Percentiles rank a stretch among this genome's conserved stretches.
Evolutionary conservation across 371 early-diverging fungal genomes (phyloP).

Genomic region (Mucor saturninus): DNA sequence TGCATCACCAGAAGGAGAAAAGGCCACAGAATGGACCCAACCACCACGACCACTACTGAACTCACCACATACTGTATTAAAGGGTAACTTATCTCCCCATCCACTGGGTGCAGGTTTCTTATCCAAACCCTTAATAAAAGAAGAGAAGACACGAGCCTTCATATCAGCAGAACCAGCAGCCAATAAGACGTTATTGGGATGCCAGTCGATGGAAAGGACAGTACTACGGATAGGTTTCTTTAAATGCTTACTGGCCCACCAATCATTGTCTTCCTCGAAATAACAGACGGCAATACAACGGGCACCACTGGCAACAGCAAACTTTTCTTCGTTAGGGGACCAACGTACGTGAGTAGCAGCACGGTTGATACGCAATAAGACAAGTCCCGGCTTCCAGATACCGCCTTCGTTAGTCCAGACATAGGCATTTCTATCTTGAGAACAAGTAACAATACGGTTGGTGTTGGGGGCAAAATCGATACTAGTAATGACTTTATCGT

Average conservation of each 20-base stretch:
- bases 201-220: conserved; percentile 93
- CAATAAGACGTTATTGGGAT: conserved; percentile 93
- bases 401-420: conserved; percentile 89
- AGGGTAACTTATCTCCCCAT: conserved; percentile 96
- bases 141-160: conserved; percentile 96
- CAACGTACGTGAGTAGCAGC: conserved; percentile 96
- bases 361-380: conserved; percentile 93
- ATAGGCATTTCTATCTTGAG: conserved; percentile 98
- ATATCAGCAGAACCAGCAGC: conserved; percentile 96
- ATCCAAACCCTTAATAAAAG: conserved; percentile 94
- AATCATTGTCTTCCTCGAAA: conserved; percentile 94
- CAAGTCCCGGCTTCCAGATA: conserved; percentile 93
- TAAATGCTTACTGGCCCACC: conserved; percentile 96
- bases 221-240: conserved; percentile 94
- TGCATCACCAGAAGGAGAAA: conserved; percentile 90
- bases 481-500: conserved; percentile 94
- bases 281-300: conserved; percentile 92
- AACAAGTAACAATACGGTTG: conserved; percentile 95
- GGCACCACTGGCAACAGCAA: conserved; percentile 96
- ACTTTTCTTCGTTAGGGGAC: conserved; percentile 97
- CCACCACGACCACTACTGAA: conserved; percentile 81
- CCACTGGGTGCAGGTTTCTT: conserved; percentile 82
- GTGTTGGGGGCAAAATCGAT: conserved; percentile 97
- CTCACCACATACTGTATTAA: conserved; percentile 93
- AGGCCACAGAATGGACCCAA: conserved; percentile 94